These are phyloP conservation scores for Fusarium sp. DNA, from an alignment of 2,329 filamentous ascomycete species.

Conservation along the genomic window DNA sequence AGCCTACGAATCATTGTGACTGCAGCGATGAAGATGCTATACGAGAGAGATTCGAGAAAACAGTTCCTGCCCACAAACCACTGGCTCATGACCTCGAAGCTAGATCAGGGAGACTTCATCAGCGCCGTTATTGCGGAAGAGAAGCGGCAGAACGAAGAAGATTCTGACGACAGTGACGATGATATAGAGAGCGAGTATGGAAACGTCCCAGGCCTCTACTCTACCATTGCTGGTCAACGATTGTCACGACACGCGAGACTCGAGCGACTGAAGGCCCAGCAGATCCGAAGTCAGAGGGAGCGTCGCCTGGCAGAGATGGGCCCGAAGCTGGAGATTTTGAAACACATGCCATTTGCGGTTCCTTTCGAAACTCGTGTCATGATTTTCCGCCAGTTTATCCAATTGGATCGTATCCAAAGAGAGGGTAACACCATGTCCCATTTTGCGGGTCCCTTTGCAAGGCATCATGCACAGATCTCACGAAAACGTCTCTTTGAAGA, in stretches of 20 bases:
- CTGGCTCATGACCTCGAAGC: conserved; percentile 92
- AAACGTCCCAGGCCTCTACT: conserved; percentile 46
- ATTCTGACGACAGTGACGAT: conserved; percentile 55
- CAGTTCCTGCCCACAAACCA: conserved; percentile 86
- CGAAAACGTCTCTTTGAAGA: conserved; percentile 87
- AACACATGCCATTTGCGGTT: conserved; percentile 97
- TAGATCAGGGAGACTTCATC: conserved; percentile 92
- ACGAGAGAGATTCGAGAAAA: conserved; percentile 92
- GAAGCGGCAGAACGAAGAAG: conserved; percentile 77
- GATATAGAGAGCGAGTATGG: conserved; percentile 54
- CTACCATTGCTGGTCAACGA: conserved; percentile 67
- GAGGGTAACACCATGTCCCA: conserved; percentile 31
- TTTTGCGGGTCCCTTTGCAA: conserved; percentile 57
- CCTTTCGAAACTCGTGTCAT: conserved; percentile 92
- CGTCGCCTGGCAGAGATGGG: conserved; percentile 84
- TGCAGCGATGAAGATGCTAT: conserved; percentile 86
- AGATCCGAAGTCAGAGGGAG: conserved; percentile 76
- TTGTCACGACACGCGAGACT: conserved; percentile 74
- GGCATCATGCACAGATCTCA: conserved; percentile 84
- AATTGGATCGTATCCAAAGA: conserved; percentile 70
- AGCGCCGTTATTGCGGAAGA: conserved; percentile 90
- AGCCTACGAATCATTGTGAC: conserved; percentile 87
- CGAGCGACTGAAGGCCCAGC: conserved; percentile 74
- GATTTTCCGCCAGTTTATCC: conserved; percentile 94
- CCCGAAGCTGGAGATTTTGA: conserved; percentile 89